Evolutionary conservation across 305 asterid genomes (phyloP).

Genomic region (Solanum hybrid): DNA sequence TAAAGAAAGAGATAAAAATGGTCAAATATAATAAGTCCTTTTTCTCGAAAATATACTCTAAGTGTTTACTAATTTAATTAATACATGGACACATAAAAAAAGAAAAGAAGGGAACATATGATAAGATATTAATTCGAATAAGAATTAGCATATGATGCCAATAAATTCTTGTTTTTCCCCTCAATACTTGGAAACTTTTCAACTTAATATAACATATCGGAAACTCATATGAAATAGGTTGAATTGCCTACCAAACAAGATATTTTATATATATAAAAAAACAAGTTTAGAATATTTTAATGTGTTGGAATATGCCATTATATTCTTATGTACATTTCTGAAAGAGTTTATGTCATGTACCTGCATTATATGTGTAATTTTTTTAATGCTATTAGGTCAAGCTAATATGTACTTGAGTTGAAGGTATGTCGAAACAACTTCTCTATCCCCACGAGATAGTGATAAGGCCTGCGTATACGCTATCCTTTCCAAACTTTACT

Average conservation of each 20-base stretch:
- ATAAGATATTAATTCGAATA: background rate
- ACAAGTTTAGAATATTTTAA: background rate
- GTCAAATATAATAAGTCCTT: background rate
- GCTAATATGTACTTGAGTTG: background rate
- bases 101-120: background rate
- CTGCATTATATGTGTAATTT: background rate
- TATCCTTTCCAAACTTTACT: too few relatives aligned
- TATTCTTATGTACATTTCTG: background rate
- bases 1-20: background rate
- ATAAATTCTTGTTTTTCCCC: background rate
- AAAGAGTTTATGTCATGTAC: background rate
- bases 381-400: background rate
- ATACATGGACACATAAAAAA: background rate
- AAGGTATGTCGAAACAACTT: background rate
- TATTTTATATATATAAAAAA: too few relatives aligned
- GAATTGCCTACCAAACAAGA: background rate
- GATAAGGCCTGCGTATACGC: accelerated
- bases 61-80: background rate
- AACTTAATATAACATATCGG: background rate
- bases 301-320: background rate
- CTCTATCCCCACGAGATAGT: too few relatives aligned
- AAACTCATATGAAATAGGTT: background rate
- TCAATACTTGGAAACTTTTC: background rate
- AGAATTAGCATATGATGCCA: background rate
- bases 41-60: background rate